Percentiles rank a stretch among this genome's conserved stretches.
Evolutionary conservation across 495 filamentous ascomycete species (phyloP).

Genomic region (Aspergillus heteromorphus): DNA sequence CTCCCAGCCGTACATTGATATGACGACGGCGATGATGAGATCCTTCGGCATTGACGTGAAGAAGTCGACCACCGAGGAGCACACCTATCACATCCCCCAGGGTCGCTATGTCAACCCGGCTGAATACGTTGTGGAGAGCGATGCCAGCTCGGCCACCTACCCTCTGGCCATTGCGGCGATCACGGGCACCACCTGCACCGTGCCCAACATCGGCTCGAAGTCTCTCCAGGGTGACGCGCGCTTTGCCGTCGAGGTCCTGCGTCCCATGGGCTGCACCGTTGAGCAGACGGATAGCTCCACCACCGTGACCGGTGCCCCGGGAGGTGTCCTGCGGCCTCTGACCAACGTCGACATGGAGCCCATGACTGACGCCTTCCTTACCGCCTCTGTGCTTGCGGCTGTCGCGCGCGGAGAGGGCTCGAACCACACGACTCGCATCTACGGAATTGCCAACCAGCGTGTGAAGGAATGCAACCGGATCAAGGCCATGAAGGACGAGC

Average conservation of each 20-base stretch:
- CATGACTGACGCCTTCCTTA: slow-evolving; percentile 98
- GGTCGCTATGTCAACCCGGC: slow-evolving; percentile 78
- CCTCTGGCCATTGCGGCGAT: slow-evolving; percentile 93
- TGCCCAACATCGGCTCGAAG: slow-evolving; percentile 89
- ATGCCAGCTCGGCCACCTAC: slow-evolving; percentile 96
- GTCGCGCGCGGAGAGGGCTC: slow-evolving; percentile 61
- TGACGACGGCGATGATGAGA: slow-evolving; percentile 98
- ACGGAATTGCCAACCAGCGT: slow-evolving; percentile 96
- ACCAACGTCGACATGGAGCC: slow-evolving; percentile 93
- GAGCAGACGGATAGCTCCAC: slow-evolving; percentile 80
- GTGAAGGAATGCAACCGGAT: slow-evolving; percentile 99
- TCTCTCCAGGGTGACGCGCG: slow-evolving; percentile 94
- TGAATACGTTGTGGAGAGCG: slow-evolving; percentile 90
- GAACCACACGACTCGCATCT: slow-evolving; percentile 69
- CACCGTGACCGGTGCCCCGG: slow-evolving; percentile 82
- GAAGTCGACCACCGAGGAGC: slow-evolving; percentile 64
- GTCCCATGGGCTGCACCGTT: slow-evolving; percentile 91
- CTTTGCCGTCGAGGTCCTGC: slow-evolving; percentile 86
- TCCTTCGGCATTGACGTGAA: slow-evolving; percentile 81
- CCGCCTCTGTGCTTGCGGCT: slow-evolving; percentile 87
- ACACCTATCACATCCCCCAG: slow-evolving; percentile 93
- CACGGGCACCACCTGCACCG: slow-evolving; percentile 87
- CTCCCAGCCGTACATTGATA: slow-evolving; percentile 95
- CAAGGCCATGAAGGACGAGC: slow-evolving; percentile 88
- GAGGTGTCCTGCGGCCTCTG: slow-evolving; percentile 63